These are phyloP conservation scores for Brassica hybrid DNA, from an alignment of 441 rosid species.

Conservation along the genomic window DNA sequence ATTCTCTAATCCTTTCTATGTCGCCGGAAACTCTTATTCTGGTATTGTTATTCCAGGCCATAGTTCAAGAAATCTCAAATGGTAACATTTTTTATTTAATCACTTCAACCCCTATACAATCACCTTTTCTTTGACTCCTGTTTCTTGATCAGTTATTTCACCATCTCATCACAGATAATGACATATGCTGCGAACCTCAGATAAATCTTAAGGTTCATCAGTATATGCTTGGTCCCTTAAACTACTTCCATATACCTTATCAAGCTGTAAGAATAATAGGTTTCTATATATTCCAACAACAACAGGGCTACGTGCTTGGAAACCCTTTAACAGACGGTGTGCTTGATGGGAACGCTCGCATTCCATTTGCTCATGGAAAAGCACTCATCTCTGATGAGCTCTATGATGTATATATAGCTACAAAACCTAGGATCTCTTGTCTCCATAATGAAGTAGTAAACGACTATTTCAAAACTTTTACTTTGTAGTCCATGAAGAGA, in stretches of 20 bases:
- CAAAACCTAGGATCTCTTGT: neutral
- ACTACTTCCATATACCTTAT: neutral
- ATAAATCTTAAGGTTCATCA: conserved; percentile 46
- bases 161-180: conserved; percentile 17
- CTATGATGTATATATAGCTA: conserved; percentile 43
- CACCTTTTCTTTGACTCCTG: neutral
- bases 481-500: conserved; percentile 50
- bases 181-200: conserved; percentile 39
- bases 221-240: neutral
- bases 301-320: conserved; percentile 37
- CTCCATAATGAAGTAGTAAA: neutral
- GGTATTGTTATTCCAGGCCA: conserved; percentile 46
- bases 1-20: conserved; percentile 42
- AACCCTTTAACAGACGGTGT: neutral
- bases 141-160: neutral
- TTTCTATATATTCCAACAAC: too few relatives aligned
- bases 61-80: conserved; percentile 45
- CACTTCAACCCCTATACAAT: neutral
- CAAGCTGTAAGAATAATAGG: neutral
- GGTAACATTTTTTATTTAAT: conserved; percentile 64
- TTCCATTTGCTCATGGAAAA: conserved; percentile 53
- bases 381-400: conserved; percentile 64
- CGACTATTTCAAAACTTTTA: neutral
- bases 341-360: neutral
- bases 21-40: conserved; percentile 49